A percentile compares a stretch with the other conserved stretches of the same genome.
phyloP scores from a whole-genome alignment of 805 yeast species.

The Teunomyces stri region DNA sequence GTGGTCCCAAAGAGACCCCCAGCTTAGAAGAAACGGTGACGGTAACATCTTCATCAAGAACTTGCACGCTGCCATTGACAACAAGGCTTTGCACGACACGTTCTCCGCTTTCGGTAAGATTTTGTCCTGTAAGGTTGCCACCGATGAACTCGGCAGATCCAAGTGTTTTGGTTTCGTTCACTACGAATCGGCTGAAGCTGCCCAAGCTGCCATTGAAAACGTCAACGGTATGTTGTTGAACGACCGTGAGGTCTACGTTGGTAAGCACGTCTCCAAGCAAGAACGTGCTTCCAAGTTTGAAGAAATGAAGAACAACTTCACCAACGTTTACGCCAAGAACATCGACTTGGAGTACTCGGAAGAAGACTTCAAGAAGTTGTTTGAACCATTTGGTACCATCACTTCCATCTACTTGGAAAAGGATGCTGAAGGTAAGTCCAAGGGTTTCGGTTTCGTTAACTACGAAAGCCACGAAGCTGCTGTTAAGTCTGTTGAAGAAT shows the following conservation, averaged over 20 bases:
- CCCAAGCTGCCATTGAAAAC: slow-evolving; percentile 91
- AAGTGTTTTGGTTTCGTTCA: slow-evolving; percentile 98
- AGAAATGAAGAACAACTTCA: slow-evolving; percentile 87
- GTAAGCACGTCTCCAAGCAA: slow-evolving; percentile 86
- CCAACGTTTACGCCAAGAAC: slow-evolving; percentile 95
- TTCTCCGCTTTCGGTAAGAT: slow-evolving; percentile 95
- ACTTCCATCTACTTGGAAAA: slow-evolving; percentile 80
- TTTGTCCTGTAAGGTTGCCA: slow-evolving; percentile 95
- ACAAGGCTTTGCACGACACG: slow-evolving; percentile 97
- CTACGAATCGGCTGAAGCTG: slow-evolving; percentile 89
- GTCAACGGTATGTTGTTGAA: slow-evolving; percentile 98
- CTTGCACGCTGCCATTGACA: slow-evolving; percentile 96
- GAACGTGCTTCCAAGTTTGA: slow-evolving; percentile 94
- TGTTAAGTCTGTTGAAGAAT: slow-evolving; percentile 83
- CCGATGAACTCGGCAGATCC: slow-evolving; percentile 86
- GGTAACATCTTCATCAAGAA: slow-evolving; percentile 98
- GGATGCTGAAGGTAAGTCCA: slow-evolving; percentile 84
- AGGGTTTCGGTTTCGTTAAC: slow-evolving; percentile 96
- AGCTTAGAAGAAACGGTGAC: slow-evolving; percentile 89
- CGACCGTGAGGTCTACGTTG: slow-evolving; percentile 94
- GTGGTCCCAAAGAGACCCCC: slow-evolving; percentile 99
- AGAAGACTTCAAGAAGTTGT: slow-evolving; percentile 69
- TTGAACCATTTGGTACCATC: slow-evolving; percentile 70
- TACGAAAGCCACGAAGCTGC: slow-evolving; percentile 86
- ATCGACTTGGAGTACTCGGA: slow-evolving; percentile 67